Evolutionary conservation across 257 asterid species (phyloP).

Genomic region (Plantago elongata): DNA sequence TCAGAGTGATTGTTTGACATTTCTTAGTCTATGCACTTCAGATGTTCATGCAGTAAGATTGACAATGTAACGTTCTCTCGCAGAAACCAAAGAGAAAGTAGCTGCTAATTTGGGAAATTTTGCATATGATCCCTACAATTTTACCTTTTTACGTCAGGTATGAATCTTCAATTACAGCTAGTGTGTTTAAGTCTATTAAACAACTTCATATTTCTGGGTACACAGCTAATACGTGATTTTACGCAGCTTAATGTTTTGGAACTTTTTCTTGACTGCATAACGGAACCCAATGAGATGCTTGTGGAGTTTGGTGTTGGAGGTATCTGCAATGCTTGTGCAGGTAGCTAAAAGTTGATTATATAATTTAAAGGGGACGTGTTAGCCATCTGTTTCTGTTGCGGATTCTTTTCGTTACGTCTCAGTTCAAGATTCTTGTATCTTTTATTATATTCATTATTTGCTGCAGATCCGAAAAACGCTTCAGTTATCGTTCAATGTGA

Average conservation of each 20-base stretch:
- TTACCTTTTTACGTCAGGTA: constrained; percentile 80
- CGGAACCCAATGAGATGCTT: constrained; percentile 45
- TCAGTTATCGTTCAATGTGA: constrained; percentile 57
- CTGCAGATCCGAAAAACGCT: constrained; percentile 80
- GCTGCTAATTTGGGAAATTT: constrained; percentile 86
- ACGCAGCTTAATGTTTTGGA: constrained; percentile 51
- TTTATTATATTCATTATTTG: not conserved
- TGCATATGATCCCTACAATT: constrained; percentile 94
- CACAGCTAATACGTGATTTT: constrained; percentile 12
- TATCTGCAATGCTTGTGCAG: constrained; percentile 81
- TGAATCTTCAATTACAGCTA: constrained; percentile 7
- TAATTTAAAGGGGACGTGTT: not conserved
- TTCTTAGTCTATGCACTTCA: not conserved
- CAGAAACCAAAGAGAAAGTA: constrained; percentile 83
- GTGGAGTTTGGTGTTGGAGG: constrained; percentile 93
- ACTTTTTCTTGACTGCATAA: not conserved
- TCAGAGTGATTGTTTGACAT: not conserved
- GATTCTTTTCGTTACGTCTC: not conserved
- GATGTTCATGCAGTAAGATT: constrained; percentile 13
- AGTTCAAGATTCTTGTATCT: not conserved
- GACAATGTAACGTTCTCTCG: constrained; percentile 19
- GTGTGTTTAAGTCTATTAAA: not conserved
- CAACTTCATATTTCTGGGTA: not conserved
- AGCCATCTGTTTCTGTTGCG: constrained; percentile 1
- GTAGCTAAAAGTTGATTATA: constrained; percentile 26